Evolutionary conservation across 2,329 filamentous ascomycete genomes (phyloP), one percentile per base, ranked within the genome.

Genomic region (Verticillium nubilum): DNA sequence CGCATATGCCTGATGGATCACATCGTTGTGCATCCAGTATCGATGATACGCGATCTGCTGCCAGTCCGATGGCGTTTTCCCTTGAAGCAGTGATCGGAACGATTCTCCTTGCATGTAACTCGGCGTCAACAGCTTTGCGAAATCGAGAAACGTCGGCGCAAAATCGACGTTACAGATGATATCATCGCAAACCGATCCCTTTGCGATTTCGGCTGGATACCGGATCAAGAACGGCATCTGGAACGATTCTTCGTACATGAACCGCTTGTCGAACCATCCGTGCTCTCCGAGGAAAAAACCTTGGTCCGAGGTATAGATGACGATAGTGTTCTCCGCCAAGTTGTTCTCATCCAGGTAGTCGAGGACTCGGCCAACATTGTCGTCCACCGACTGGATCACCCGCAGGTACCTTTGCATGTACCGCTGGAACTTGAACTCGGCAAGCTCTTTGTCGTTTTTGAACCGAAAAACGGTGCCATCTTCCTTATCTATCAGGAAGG

Each of bases 261-360:
- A 83, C 3, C 81, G 76, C 68, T 84, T 84, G 66, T 83, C 81
- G 63, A 82, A 83, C 80, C 80, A 84, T 58, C 81, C 80, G 61
- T 84, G 81, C 59, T 84, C 81, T 7, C 80, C 80, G 0, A 84
- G 75, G 67, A 83, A 84, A 69, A 83, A 83, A 5, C 81, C 81
- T 61, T 83, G 80, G 61, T 83, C 80, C 0, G 78, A 81, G 0
- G 78, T 82, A 61, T 84, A 83, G n/a, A 83, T 72, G 2, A 83
- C 75, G 3, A 83, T 68, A 0, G 80, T 83, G 63, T 82, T 75
- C 0, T 80, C 70, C 0, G 74, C 67, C 0, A 82, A 66, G 0
- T 68, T 74, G 10, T 78, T 70, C 1, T 64, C 63, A 12, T 82
- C 78, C 1, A 83, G 71, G 52, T 71, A 79, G 54, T 80, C 71